These are phyloP conservation scores for Acidomyces sp. DNA, from an alignment of 495 filamentous ascomycete species.

Conservation along the genomic window DNA sequence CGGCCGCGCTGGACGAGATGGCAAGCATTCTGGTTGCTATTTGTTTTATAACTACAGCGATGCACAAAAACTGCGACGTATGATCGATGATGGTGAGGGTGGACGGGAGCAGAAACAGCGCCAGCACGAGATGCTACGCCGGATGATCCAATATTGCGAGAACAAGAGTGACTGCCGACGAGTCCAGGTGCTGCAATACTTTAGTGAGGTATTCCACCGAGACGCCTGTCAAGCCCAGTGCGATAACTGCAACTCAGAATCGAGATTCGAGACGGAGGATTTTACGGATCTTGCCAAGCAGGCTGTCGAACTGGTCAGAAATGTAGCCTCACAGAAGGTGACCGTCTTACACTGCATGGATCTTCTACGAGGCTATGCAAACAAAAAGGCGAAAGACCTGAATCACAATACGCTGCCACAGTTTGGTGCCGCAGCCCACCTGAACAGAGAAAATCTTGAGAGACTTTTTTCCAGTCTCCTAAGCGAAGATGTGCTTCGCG, in stretches of 20 bases:
- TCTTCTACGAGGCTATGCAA: constrained; percentile 44
- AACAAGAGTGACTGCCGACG: constrained; percentile 75
- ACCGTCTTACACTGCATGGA: constrained; percentile 45
- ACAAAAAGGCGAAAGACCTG: constrained; percentile 37
- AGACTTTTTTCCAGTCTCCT: constrained; percentile 51
- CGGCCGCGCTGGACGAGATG: constrained; percentile 85
- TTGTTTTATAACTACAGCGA: constrained; percentile 77
- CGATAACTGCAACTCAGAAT: constrained; percentile 71
- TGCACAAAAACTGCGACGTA: constrained; percentile 43
- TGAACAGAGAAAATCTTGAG: constrained; percentile 49
- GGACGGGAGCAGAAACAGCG: constrained; percentile 64
- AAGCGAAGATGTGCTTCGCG: constrained; percentile 46
- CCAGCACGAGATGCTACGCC: constrained; percentile 70
- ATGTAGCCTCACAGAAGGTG: constrained; percentile 29
- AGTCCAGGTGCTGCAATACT: constrained; percentile 80
- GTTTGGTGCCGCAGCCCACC: constrained; percentile 40
- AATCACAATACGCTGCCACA: constrained; percentile 37
- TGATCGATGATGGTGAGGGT: constrained; percentile 71
- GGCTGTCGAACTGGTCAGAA: constrained; percentile 51
- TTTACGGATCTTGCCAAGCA: constrained; percentile 59
- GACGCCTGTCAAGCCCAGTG: constrained; percentile 60
- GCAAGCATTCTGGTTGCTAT: constrained; percentile 73
- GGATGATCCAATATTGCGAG: constrained; percentile 75
- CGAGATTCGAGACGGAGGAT: constrained; percentile 54
- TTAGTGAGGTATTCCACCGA: constrained; percentile 65